A percentile compares a stretch with the other conserved stretches of the same genome.
Conservation (phyloP, 495 filamentous ascomycete genomes). For the Rhypophila decipiens region DNA sequence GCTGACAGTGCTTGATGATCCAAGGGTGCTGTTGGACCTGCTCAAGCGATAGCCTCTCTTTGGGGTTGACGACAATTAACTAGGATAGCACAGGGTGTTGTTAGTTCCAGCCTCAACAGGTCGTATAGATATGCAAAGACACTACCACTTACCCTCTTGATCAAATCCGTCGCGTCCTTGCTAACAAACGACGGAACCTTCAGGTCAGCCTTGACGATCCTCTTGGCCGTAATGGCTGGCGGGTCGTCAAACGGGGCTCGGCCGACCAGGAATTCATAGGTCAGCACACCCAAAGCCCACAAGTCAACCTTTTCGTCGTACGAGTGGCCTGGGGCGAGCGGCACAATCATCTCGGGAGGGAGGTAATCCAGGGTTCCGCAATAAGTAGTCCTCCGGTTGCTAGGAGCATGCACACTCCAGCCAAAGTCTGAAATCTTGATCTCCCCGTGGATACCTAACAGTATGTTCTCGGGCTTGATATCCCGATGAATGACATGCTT, state of each 20-base stretch:
- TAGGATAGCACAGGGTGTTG: not conserved
- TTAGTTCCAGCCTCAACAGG: not conserved
- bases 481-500: conserved; percentile 99
- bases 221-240: conserved; percentile 88
- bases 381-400: conserved; percentile 89
- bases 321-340: conserved; percentile 69
- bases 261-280: conserved; percentile 92
- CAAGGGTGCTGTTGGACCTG: not conserved
- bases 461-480: conserved; percentile 98
- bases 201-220: conserved; percentile 88
- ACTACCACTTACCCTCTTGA: conserved; percentile 61
- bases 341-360: conserved; percentile 95
- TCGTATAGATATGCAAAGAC: not conserved
- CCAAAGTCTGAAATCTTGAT: conserved; percentile 99
- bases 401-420: conserved; percentile 96
- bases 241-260: conserved; percentile 97
- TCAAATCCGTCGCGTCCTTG: conserved; percentile 83
- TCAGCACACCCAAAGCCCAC: conserved; percentile 92
- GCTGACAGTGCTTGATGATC: not conserved
- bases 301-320: conserved; percentile 95
- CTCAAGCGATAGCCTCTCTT: not conserved
- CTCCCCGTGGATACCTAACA: conserved; percentile 94
- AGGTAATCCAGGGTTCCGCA: conserved; percentile 97
- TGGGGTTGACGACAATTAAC: not conserved
- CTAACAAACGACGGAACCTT: conserved; percentile 87